Percentiles rank a stretch among this genome's conserved stretches.
Evolutionary conservation across 2,329 filamentous ascomycete genomes (phyloP).

Genomic region (Conoideocrella luteorostrata): DNA sequence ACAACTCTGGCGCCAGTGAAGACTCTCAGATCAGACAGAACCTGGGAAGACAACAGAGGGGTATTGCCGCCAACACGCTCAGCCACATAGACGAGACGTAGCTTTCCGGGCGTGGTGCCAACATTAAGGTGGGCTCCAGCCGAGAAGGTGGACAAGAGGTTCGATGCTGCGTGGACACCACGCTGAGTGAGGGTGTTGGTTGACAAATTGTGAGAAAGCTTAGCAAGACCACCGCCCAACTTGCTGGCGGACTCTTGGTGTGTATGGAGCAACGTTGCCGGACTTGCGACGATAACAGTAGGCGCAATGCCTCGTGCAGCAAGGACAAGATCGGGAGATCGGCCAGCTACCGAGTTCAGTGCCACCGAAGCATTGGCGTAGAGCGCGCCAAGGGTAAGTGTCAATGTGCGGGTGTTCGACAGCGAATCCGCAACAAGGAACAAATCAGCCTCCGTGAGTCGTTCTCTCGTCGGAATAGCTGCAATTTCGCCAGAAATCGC

Average conservation of each 20-base stretch:
- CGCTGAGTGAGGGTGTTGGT: conserved; percentile 60
- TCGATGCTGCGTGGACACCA: conserved; percentile 63
- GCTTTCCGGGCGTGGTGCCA: conserved; percentile 60
- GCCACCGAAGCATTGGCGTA: conserved; percentile 80
- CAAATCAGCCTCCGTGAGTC: conserved; percentile 67
- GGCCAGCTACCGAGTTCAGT: conserved; percentile 79
- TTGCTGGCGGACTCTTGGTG: conserved; percentile 56
- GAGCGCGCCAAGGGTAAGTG: conserved; percentile 73
- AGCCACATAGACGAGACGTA: conserved; percentile 75
- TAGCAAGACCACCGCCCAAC: conserved; percentile 56
- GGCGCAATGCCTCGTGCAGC: conserved; percentile 71
- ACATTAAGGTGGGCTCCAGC: conserved; percentile 54
- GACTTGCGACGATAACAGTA: conserved; percentile 74
- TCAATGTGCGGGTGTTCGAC: conserved; percentile 70
- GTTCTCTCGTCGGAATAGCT: conserved; percentile 67
- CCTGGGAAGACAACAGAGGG: conserved; percentile 59
- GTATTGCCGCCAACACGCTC: conserved; percentile 60
- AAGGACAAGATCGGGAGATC: conserved; percentile 62
- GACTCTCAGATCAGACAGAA: conserved; percentile 74
- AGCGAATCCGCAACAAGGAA: conserved; percentile 82
- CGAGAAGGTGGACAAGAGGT: conserved; percentile 40
- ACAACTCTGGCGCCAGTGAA: conserved; percentile 74
- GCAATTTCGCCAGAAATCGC: conserved; percentile 72
- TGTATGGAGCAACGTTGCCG: conserved; percentile 62
- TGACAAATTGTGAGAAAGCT: conserved; percentile 65